Base-by-base conservation (phyloP, 176 grass and related monocot genomes). In the Phoenix roebelenii region DNA sequence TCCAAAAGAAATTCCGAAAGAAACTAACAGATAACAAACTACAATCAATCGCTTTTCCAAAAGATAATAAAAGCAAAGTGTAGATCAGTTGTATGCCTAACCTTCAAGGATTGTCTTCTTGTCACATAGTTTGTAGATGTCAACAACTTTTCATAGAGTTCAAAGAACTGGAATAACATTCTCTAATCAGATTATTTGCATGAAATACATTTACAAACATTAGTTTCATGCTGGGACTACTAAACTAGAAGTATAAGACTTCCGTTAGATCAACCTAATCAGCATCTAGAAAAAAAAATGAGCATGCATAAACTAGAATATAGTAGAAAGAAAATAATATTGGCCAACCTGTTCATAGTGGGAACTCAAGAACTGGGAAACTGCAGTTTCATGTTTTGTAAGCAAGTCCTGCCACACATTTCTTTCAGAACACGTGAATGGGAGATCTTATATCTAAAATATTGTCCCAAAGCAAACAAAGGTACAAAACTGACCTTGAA, bases 31-130 rank as follows among this genome's bases (percentile, higher is more conserved):
- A 53, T 54, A 59, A n/a, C 25, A 63, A 16, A 62, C 32, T 15
- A 17, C 24, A 20, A 28, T 22, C 23, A 30, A 32, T 70, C 35
- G 25, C 22, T 49, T 74, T 57, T 72, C 19, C 48, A 50, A 18
- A 44, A 25, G 49, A 62, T 51, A 52, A 85, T 17, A 39, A 12
- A 32, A 30, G 49, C n/a, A 4, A 67, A 30, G 55, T 22, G 18
- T 16, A 65, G 30, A 58, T 25, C 65, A 61, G 49, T 20, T 28
- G 15, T 61, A 39, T 71, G 55, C 52, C 78, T 74, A 78, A 92
- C 94, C 94, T 98, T 98, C 63, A 93, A 77, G 18, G 94, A 92
- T 65, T 98, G 94, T 58, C 88, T 89, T 85, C 93, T 85, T 78
- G 87, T 92, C 20, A 98, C 84, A 79, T 98, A 98, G 77, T 98